phyloP scores from a whole-genome alignment of 805 yeast species.

The Ogataea neopini region DNA sequence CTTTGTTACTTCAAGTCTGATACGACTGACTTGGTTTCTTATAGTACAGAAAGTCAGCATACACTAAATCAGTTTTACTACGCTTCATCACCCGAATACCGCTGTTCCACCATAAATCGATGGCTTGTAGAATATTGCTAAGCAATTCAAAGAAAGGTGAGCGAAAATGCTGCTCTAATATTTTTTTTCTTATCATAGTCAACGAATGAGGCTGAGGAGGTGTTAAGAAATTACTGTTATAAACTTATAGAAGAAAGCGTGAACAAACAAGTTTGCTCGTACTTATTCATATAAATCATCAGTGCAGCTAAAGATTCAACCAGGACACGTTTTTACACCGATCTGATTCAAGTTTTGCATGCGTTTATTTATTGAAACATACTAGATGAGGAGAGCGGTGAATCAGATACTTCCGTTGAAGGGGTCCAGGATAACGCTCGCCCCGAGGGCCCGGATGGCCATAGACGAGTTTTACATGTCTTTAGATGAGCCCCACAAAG shows the following conservation, averaged over 20 bases:
- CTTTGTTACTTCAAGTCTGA: too few relatives aligned
- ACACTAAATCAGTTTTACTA: too few relatives aligned
- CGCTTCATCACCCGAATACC: too few relatives aligned
- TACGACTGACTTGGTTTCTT: too few relatives aligned
- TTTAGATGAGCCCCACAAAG: conserved; percentile 72
- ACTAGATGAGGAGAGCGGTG: conserved; percentile 52
- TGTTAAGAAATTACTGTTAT: background rate
- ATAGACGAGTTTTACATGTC: conserved; percentile 68
- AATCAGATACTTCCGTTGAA: conserved; percentile 43
- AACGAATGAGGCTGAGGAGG: background rate
- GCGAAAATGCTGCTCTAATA: background rate
- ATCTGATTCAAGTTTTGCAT: background rate
- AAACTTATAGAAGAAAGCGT: background rate
- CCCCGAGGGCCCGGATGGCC: conserved; percentile 23
- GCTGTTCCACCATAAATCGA: too few relatives aligned
- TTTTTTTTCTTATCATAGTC: background rate
- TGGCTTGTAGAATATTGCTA: background rate
- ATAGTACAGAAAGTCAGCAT: too few relatives aligned
- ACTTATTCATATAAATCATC: background rate
- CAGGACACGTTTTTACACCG: background rate
- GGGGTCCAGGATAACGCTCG: conserved; percentile 24
- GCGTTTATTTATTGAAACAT: background rate
- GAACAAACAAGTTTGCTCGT: background rate
- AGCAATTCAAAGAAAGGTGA: background rate
- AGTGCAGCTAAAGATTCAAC: background rate